These are phyloP conservation scores for Claviceps sp. DNA, from an alignment of 2,329 filamentous ascomycete species.

Conservation along the genomic window DNA sequence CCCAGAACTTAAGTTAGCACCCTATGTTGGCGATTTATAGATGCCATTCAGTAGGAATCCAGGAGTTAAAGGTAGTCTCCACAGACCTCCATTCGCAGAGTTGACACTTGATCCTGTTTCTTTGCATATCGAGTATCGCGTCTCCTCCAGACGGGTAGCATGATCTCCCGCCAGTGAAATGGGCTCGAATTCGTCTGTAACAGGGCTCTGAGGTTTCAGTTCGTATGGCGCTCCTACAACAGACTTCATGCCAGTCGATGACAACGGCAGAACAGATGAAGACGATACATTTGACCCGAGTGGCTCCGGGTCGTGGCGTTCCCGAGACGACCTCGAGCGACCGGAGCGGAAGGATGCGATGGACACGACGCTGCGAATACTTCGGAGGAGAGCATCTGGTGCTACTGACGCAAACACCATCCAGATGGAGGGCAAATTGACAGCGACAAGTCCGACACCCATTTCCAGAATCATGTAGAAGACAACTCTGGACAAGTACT, in stretches of 20 bases:
- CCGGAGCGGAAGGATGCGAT: conserved; percentile 3
- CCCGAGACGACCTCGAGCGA: background rate
- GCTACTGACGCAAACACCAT: conserved; percentile 5
- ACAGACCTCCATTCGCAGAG: too few species aligned
- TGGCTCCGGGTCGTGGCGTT: background rate
- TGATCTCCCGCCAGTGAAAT: too few species aligned
- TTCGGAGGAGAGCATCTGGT: conserved; percentile 7
- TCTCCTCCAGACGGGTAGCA: too few species aligned
- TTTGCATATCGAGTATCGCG: too few species aligned
- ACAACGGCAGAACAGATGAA: background rate
- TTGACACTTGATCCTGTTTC: too few species aligned
- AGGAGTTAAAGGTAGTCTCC: too few species aligned
- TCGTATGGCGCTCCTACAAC: background rate
- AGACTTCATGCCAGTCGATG: background rate
- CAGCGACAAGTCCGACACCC: conserved; percentile 5
- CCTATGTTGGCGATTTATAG: too few species aligned
- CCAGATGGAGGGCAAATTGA: conserved; percentile 8
- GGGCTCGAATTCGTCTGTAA: background rate
- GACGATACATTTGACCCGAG: background rate
- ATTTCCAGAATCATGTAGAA: conserved; percentile 6
- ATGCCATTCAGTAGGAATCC: too few species aligned
- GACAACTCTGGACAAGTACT: conserved; percentile 1
- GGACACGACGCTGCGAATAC: conserved; percentile 7
- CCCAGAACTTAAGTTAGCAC: too few species aligned
- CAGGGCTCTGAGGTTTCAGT: background rate